Conservation (phyloP, 345 rosid genomes). For the Alliaria petiolata region DNA sequence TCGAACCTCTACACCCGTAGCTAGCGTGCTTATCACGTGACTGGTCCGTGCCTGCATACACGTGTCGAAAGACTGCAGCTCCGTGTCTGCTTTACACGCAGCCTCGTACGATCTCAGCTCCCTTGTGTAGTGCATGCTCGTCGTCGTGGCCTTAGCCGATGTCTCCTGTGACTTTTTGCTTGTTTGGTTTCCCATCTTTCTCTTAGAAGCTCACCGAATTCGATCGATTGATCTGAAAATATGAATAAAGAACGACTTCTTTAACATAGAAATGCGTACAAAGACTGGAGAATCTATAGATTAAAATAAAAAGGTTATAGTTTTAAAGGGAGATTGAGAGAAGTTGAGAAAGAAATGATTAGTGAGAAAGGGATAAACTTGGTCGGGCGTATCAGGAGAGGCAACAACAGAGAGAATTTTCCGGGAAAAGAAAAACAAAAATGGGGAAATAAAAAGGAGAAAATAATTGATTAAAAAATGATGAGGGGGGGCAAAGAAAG, state of each 20-base stretch:
- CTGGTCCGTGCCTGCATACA: slow-evolving; percentile 66
- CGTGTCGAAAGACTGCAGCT: slow-evolving; percentile 62
- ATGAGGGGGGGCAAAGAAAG: slow-evolving; percentile 27
- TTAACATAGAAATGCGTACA: not conserved
- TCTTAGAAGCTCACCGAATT: slow-evolving; percentile 9
- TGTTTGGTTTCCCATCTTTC: slow-evolving; percentile 53
- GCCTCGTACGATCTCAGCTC: slow-evolving; percentile 78
- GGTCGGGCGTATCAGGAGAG: slow-evolving; percentile 19
- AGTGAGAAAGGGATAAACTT: slow-evolving; percentile 20
- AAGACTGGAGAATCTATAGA: too few species aligned
- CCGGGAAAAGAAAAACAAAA: not conserved
- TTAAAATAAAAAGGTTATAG: not conserved
- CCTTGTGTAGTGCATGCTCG: slow-evolving; percentile 41
- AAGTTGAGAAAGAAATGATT: slow-evolving; percentile 13
- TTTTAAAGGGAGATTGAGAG: not conserved
- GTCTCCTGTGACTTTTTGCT: slow-evolving; percentile 48
- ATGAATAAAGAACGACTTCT: not conserved
- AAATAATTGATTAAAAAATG: slow-evolving; percentile 12
- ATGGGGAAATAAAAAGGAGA: not conserved
- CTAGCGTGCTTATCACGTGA: slow-evolving; percentile 67
- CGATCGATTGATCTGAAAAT: slow-evolving; percentile 12
- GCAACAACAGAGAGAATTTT: slow-evolving; percentile 7
- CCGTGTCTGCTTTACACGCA: slow-evolving; percentile 62
- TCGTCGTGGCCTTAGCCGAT: slow-evolving; percentile 27
- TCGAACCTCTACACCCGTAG: slow-evolving; percentile 81